Percentiles rank a stretch among this genome's conserved stretches.
phyloP scores from a whole-genome alignment of 2,329 filamentous ascomycete genomes.

The Trichoderma koningii region DNA sequence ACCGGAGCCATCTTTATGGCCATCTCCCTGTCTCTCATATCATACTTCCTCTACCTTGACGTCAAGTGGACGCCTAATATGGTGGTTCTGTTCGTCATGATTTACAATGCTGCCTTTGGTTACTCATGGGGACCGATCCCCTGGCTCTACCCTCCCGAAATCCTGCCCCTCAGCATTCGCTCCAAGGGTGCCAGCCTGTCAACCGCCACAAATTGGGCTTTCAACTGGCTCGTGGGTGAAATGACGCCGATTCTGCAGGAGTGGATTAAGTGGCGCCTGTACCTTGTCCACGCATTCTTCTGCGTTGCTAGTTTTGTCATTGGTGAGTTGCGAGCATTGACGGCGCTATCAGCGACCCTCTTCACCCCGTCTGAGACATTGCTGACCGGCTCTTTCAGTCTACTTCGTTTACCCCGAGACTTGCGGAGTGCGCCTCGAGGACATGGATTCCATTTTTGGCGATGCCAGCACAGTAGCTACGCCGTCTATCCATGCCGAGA shows the following conservation, averaged over 20 bases:
- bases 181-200: conserved; percentile 96
- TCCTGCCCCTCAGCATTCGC: conserved; percentile 90
- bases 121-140: conserved; percentile 96
- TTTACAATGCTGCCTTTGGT: conserved; percentile 96
- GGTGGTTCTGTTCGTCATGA: conserved; percentile 94
- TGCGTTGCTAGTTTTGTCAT: conserved; percentile 94
- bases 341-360: not conserved
- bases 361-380: not conserved
- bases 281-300: conserved; percentile 95
- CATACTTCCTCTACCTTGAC: conserved; percentile 93
- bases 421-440: conserved; percentile 89
- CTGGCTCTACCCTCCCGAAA: conserved; percentile 98
- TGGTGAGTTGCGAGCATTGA: conserved; percentile 65
- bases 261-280: conserved; percentile 89
- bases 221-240: conserved; percentile 96
- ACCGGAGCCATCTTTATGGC: conserved; percentile 90
- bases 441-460: conserved; percentile 94
- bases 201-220: conserved; percentile 96
- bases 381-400: conserved; percentile 55
- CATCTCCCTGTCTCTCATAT: conserved; percentile 82
- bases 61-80: conserved; percentile 74
- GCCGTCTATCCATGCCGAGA: conserved; percentile 71
- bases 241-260: conserved; percentile 93
- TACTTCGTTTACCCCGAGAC: conserved; percentile 98
- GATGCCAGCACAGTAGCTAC: conserved; percentile 87